Evolutionary conservation across 2,329 filamentous ascomycete genomes (phyloP).

Genomic region (Thielaviopsis musarum): DNA sequence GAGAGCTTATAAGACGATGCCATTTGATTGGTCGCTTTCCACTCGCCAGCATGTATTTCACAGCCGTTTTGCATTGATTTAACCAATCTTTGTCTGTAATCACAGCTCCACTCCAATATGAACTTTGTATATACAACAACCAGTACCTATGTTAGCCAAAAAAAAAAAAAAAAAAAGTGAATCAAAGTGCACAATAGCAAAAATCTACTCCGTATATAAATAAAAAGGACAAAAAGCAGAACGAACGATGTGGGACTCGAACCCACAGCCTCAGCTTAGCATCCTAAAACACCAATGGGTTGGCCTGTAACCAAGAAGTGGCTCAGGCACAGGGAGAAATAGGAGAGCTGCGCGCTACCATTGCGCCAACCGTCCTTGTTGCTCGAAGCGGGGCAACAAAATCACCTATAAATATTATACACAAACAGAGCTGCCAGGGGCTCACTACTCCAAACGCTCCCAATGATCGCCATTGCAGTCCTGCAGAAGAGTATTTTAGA

Average conservation of each 20-base stretch:
- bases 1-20: not conserved
- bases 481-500: too few species aligned
- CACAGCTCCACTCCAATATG: too few species aligned
- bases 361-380: conserved; percentile 12
- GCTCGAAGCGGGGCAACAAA: not conserved
- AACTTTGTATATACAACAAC: not conserved
- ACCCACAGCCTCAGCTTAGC: conserved; percentile 12
- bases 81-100: too few species aligned
- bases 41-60: not conserved
- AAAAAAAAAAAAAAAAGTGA: conserved; percentile 1
- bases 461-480: too few species aligned
- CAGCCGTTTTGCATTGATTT: too few species aligned
- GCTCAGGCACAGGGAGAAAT: not conserved
- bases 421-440: not conserved
- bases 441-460: too few species aligned
- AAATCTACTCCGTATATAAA: too few species aligned
- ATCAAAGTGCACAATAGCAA: not conserved
- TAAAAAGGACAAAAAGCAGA: not conserved
- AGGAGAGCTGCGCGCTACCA: conserved; percentile 13
- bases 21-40: too few species aligned
- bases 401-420: not conserved
- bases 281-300: not conserved
- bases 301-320: not conserved
- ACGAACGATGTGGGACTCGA: conserved; percentile 12
- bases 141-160: not conserved